Base-by-base conservation (phyloP, 2,329 filamentous ascomycete species). In the Daldinia eschscholtzii region DNA sequence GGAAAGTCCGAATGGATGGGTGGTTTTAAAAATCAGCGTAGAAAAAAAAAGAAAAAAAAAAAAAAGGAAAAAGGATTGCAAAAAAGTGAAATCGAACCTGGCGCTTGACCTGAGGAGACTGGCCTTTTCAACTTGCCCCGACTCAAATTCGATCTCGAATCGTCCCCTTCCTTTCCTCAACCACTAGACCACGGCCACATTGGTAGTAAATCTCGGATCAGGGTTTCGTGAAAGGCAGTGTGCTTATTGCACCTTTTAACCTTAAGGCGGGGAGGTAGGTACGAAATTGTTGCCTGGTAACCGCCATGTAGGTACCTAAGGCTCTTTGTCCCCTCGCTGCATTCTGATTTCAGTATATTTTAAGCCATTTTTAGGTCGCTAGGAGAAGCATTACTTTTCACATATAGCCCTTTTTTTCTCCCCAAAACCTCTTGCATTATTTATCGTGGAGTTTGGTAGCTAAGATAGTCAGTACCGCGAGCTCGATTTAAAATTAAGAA, bases 181-280 rank as follows among this genome's bases (percentile, higher is more conserved):
- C 44, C 44, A 28, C 44, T 48, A 48, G 44, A 48, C 20, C 44
- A 48, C 44, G 44, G 23, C 20, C 44, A 48, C 15, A 12, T 48
- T 28, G 44, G 44, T 20, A 15, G 12, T 5, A 44, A 26, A 26
- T 26, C 12, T 26, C 44, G 44, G 44, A 26, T 48, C 23, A 20
- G 44, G 44, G 44, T 5, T 48, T 26, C 20, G 20, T 48, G 44
- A 48, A 6, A 26, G 20, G 2, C 7, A 20, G 7, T 15, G 20
- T 10, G 23, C 44, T 48, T 26, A 48, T 23, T 48, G 20, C 9
- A 15, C 6, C 44, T 26, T 28, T 48, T 48, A 48, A 48, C 5
- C 20, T 48, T 48, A 15, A 18, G 18, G n/a, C 6, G 20, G 20
- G 30, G 30, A 33, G 44, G 33, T 10, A 35, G 33, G 33, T 35